Evolutionary conservation across 768 basidiomycete species (phyloP), one percentile per base, ranked within the genome.

Genomic region (Xerocomus potaroensis): DNA sequence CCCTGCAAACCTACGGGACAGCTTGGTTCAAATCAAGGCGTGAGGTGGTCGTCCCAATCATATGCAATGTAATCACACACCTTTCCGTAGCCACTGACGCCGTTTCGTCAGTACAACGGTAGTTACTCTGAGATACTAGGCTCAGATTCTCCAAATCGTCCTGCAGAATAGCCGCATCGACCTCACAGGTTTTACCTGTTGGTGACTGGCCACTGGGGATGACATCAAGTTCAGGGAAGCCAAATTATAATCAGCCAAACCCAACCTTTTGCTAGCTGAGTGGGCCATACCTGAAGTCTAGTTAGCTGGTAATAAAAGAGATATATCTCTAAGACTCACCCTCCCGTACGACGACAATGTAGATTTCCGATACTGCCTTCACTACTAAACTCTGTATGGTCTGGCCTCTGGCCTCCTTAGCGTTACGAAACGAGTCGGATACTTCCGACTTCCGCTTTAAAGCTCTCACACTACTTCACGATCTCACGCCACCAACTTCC

Each of bases 121-220:
- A 56, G 24, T 31, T 34, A 10, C 59, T 61, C 50, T 62, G 51
- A 3, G 54, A 62, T 4, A 61, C 57, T 15, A 61, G 57, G 12
- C 46, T 62, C n/a, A 62, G 45, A 31, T 57, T 36, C 21, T 46
- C 35, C 0, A 54, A 12, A 27, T 48, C 53, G 8, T 14, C 15
- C 23, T 32, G 45, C 5, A 39, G 34, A 5, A 8, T 11, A 16
- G 2, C 23, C 3, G 30, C 15, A 8, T 21, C 30, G 15, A 21
- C 15, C 30, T 22, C 30, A 16, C 27, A 41, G 9, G n/a, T 15
- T 31, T 24, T 14, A 1, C 4, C 16, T 12, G 18, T 27, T 10
- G 26, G 26, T 27, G 26, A 27, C n/a, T n/a, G n/a, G 26, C 10
- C 26, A 27, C 26, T 27, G 8, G 30, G 14, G 14, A 31, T 5